A percentile compares a stretch with the other conserved stretches of the same genome.
phyloP scores from a whole-genome alignment of 2,329 filamentous ascomycete genomes.

The Venturia carpophila region DNA sequence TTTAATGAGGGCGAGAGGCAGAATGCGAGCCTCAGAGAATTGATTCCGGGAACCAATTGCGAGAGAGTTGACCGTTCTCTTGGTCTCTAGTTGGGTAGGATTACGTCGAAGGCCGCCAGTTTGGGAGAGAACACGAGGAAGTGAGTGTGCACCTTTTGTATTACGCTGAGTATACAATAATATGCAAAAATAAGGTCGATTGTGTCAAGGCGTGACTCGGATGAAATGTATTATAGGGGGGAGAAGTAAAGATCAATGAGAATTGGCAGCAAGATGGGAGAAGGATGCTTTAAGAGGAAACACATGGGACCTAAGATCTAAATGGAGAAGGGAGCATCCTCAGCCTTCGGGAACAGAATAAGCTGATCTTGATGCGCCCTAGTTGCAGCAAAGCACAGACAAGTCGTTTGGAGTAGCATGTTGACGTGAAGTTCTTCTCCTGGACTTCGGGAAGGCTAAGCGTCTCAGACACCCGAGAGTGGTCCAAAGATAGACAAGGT shows the following conservation, averaged over 20 bases:
- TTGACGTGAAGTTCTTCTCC: conserved; percentile 17
- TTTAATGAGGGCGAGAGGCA: conserved; percentile 1
- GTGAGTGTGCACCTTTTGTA: neutral
- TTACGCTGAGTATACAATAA: neutral
- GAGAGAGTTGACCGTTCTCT: neutral
- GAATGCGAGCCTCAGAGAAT: neutral
- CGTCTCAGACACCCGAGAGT: conserved; percentile 11
- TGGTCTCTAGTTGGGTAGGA: neutral
- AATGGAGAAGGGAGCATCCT: conserved; percentile 9
- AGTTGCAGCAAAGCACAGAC: conserved; percentile 13
- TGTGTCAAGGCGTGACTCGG: neutral
- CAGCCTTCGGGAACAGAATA: conserved; percentile 16
- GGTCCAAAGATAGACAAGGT: conserved; percentile 14
- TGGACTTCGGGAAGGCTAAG: conserved; percentile 15
- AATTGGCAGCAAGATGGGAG: neutral
- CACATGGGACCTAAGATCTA: neutral
- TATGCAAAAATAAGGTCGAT: neutral
- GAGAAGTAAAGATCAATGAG: conserved; percentile 9
- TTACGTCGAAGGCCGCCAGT: conserved; percentile 5
- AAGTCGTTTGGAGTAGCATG: conserved; percentile 10
- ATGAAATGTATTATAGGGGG: neutral
- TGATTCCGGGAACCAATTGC: neutral
- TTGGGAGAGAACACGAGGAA: conserved; percentile 4
- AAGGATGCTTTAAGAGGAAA: conserved; percentile 14
- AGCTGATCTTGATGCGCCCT: conserved; percentile 12